Percentiles rank a stretch among this genome's conserved stretches.
These are phyloP conservation scores for Limonium bicolor DNA, from an alignment of 148 eudicot genomes.

Conservation along the genomic window DNA sequence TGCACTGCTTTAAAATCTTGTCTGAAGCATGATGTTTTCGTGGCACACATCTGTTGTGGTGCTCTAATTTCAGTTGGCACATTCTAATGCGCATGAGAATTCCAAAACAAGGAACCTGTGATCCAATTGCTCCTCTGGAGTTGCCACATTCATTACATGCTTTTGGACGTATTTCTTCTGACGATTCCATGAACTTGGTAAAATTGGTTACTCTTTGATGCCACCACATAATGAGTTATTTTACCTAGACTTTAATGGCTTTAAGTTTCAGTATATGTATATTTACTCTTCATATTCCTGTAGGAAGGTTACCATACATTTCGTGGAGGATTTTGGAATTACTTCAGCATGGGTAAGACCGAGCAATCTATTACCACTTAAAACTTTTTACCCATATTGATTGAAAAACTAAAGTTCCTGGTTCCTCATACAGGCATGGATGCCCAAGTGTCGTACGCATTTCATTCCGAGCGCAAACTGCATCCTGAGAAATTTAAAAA, in stretches of 20 bases:
- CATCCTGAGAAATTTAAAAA: conserved; percentile 89
- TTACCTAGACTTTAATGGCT: neutral
- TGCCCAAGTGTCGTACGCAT: conserved; percentile 93
- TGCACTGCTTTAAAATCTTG: no score
- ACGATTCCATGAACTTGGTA: conserved; percentile 62
- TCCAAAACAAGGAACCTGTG: conserved; percentile 48
- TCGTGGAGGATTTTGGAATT: conserved; percentile 98
- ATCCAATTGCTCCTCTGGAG: conserved; percentile 85
- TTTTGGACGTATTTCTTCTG: conserved; percentile 50
- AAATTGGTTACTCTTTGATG: neutral
- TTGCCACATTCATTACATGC: conserved; percentile 91
- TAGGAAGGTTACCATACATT: conserved; percentile 82
- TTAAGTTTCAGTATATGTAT: neutral
- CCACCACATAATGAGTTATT: neutral
- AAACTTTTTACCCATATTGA: no score
- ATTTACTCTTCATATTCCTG: neutral
- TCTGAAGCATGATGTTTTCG: no score
- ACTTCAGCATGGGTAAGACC: conserved; percentile 94
- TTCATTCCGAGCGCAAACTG: conserved; percentile 78
- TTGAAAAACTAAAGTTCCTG: no score
- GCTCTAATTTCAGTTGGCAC: conserved; percentile 95
- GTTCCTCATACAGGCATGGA: conserved; percentile 67
- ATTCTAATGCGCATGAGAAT: conserved; percentile 83
- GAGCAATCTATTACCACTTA: no score
- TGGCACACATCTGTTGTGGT: no score